Conservation (phyloP, 306 rosid species). For the Glycine soja region DNA sequence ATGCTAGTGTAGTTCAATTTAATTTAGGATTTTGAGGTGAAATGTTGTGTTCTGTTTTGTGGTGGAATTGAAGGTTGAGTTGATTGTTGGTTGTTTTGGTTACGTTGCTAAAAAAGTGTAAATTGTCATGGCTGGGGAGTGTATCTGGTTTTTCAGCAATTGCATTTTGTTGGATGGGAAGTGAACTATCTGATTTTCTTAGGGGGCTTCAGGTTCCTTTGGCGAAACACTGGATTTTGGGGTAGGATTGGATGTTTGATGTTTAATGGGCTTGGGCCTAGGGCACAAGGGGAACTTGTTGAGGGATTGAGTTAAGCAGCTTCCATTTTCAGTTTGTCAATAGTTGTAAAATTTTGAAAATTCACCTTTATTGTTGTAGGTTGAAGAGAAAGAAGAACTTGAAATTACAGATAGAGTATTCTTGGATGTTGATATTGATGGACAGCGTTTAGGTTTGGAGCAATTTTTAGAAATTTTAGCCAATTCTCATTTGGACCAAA, state of each 20-base stretch:
- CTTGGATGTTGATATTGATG: constrained; percentile 81
- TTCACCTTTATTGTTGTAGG: constrained; percentile 51
- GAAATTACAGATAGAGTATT: constrained; percentile 85
- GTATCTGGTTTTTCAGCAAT: neutral
- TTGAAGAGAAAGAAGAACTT: constrained; percentile 65
- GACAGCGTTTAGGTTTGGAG: constrained; percentile 69
- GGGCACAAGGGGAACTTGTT: neutral
- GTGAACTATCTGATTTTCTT: neutral
- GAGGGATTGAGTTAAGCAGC: neutral
- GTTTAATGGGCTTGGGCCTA: neutral
- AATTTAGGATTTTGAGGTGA: neutral
- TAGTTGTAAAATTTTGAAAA: neutral
- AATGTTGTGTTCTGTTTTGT: neutral
- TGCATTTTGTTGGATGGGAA: constrained; percentile 14
- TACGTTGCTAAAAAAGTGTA: neutral
- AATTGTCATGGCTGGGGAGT: neutral
- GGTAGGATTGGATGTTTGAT: neutral
- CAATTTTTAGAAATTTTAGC: constrained; percentile 3
- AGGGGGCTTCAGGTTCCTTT: neutral
- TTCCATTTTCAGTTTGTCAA: too few relatives aligned
- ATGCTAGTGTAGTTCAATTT: neutral
- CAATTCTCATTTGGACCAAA: neutral
- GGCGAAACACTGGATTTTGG: neutral
- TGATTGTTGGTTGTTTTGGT: neutral
- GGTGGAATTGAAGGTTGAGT: neutral